Conservation (phyloP, 2,329 filamentous ascomycete species). For the Monosporascus sp. region DNA sequence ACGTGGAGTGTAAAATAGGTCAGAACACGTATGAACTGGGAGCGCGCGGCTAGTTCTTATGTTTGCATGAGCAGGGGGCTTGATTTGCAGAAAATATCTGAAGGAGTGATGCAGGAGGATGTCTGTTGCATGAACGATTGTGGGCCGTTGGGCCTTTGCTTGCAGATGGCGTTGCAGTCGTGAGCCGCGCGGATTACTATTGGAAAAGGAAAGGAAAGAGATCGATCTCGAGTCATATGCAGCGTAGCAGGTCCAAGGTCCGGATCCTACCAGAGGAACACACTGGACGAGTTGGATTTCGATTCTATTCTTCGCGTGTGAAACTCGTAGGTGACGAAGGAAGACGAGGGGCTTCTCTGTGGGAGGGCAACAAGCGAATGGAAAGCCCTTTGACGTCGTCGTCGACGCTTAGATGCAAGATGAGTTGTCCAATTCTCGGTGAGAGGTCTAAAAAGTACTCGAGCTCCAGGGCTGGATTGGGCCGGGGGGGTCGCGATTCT, state of each 20-base stretch:
- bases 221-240: not conserved
- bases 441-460: constrained; percentile 8
- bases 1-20: not conserved
- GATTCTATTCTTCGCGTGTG: not conserved
- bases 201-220: not conserved
- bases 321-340: not conserved
- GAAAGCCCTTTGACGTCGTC: constrained; percentile 28
- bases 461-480: not conserved
- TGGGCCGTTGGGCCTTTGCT: constrained; percentile 3
- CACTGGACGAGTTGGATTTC: too few species aligned
- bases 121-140: constrained; percentile 9
- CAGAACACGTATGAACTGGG: not conserved
- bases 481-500: not conserved
- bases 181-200: not conserved
- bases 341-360: constrained; percentile 3
- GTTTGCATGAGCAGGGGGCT: constrained; percentile 2
- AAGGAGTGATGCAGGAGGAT: constrained; percentile 8
- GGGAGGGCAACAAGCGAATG: constrained; percentile 21
- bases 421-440: constrained; percentile 32
- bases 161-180: constrained; percentile 3
- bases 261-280: too few species aligned
- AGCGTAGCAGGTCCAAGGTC: not conserved
- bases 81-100: not conserved
- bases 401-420: constrained; percentile 32
- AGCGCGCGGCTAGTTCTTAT: not conserved